Percentiles rank a stretch among this genome's conserved stretches.
Evolutionary conservation across 495 filamentous ascomycete genomes (phyloP).

Genomic region (Penicillium canescens): DNA sequence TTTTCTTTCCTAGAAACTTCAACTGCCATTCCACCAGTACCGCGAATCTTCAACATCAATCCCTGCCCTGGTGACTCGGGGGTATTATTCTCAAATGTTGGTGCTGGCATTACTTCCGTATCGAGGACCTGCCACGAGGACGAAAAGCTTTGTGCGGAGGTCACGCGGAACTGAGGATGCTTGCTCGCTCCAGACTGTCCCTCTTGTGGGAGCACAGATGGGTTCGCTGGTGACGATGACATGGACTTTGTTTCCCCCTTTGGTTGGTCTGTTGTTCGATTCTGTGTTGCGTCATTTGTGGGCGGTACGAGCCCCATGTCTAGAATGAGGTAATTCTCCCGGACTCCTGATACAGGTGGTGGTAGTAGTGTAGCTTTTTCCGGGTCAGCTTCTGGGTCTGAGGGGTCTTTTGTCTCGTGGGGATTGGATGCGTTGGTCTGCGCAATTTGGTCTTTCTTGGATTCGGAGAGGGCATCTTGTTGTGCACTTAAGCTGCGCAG

Average conservation of each 20-base stretch:
- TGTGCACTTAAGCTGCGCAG: slow-evolving; percentile 42
- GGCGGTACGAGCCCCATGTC: slow-evolving; percentile 35
- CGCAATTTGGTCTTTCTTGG: slow-evolving; percentile 17
- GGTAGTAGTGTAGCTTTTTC: slow-evolving; percentile 36
- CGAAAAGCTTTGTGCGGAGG: slow-evolving; percentile 50
- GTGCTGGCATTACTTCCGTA: slow-evolving; percentile 52
- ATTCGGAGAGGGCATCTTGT: slow-evolving; percentile 18
- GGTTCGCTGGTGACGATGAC: slow-evolving; percentile 21
- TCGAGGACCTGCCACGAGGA: slow-evolving; percentile 54
- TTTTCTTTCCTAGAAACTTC: slow-evolving; percentile 29
- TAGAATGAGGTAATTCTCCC: slow-evolving; percentile 44
- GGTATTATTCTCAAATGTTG: slow-evolving; percentile 57
- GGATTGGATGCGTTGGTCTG: background rate
- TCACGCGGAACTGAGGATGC: slow-evolving; percentile 37
- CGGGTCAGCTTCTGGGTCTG: slow-evolving; percentile 9
- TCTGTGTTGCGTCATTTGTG: slow-evolving; percentile 1
- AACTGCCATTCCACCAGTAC: slow-evolving; percentile 39
- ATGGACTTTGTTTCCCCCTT: slow-evolving; percentile 15
- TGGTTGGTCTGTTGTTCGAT: slow-evolving; percentile 1
- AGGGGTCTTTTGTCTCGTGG: slow-evolving; percentile 13
- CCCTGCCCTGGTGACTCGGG: slow-evolving; percentile 33
- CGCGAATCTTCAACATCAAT: slow-evolving; percentile 70
- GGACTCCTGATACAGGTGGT: slow-evolving; percentile 39
- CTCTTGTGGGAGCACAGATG: slow-evolving; percentile 4
- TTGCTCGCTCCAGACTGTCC: slow-evolving; percentile 14